A percentile compares a stretch with the other conserved stretches of the same genome.
These are phyloP conservation scores for Clavispora carvajalis DNA, from an alignment of 805 yeast genomes.

Conservation along the genomic window DNA sequence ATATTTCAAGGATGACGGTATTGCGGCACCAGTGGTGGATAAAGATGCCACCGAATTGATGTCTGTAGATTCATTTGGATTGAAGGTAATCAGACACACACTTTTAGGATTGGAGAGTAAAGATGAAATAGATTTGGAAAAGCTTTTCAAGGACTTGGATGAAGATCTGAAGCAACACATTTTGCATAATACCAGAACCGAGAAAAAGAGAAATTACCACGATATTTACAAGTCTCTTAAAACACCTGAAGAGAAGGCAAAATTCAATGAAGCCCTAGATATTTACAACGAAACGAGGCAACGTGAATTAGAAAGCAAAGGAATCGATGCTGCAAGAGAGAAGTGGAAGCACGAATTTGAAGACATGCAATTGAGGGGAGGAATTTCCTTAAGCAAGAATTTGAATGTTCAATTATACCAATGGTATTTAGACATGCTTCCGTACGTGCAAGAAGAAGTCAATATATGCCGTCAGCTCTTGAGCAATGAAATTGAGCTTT, in stretches of 20 bases:
- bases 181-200: conserved; percentile 26
- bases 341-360: conserved; percentile 87
- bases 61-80: conserved; percentile 72
- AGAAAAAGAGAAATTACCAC: conserved; percentile 56
- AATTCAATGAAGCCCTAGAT: conserved; percentile 66
- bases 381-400: conserved; percentile 47
- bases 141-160: conserved; percentile 25
- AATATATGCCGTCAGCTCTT: conserved; percentile 46
- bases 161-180: conserved; percentile 21
- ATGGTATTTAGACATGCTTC: conserved; percentile 76
- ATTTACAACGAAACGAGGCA: conserved; percentile 73
- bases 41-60: conserved; percentile 52
- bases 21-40: conserved; percentile 37
- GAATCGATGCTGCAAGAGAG: conserved; percentile 78
- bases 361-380: conserved; percentile 55
- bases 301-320: conserved; percentile 65
- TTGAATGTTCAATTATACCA: conserved; percentile 73
- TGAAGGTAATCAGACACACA: conserved; percentile 74
- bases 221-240: conserved; percentile 52
- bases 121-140: conserved; percentile 17
- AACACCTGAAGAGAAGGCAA: conserved; percentile 36
- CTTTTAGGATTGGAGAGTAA: conserved; percentile 39
- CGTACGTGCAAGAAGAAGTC: conserved; percentile 64
- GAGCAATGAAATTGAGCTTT: conserved; percentile 17
- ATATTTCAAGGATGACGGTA: conserved; percentile 28